Base-by-base conservation (phyloP, 176 grass and related monocot species). In the Musa beccarii region DNA sequence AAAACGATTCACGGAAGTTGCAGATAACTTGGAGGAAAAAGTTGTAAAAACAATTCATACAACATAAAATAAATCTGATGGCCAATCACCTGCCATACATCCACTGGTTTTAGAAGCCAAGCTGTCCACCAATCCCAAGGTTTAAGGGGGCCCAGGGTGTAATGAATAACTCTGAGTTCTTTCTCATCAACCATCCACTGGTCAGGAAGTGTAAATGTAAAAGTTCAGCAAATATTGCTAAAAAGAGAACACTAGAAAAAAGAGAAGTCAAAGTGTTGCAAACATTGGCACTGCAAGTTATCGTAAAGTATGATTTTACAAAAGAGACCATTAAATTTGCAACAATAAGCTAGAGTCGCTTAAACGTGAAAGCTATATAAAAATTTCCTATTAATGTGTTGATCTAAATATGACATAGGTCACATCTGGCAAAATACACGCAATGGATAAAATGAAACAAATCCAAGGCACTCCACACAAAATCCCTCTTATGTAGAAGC, bases 131-230 rank as follows among this genome's bases (percentile, higher is more conserved):
- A 98, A 77, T 98, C 90, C 94, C 94, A 98, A 63, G 94, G 94
- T 84, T 98, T 98, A 62, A 98, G 79, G 14, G 94, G 94, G 3
- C 94, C 94, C 68, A 98, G 75, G 3, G 94, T 93, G 80, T 98
- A 93, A 66, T 93, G 94, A 66, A 98, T 89, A 74, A 98, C 77
- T 93, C 86, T 82, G 78, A 98, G 84, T 82, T 98, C 88, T 26
- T 90, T 97, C 57, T 93, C 94, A 83, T 98, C 88, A 81, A 98
- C 90, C 94, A 98, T 98, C 94, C 94, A 98, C 94, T 98, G 77
- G 17, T 34, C 51, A 75, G 63, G 20, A 88, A 82, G 63, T 55
- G 34, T 43, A 43, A 43, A 43, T 4, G 34, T 43, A 43, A 43
- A 43, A 43, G 59, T 52, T 8, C 66, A 51, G 80, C 53, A 57